phyloP scores from a whole-genome alignment of 257 asterid genomes.

The Solanum appendiculatum region DNA sequence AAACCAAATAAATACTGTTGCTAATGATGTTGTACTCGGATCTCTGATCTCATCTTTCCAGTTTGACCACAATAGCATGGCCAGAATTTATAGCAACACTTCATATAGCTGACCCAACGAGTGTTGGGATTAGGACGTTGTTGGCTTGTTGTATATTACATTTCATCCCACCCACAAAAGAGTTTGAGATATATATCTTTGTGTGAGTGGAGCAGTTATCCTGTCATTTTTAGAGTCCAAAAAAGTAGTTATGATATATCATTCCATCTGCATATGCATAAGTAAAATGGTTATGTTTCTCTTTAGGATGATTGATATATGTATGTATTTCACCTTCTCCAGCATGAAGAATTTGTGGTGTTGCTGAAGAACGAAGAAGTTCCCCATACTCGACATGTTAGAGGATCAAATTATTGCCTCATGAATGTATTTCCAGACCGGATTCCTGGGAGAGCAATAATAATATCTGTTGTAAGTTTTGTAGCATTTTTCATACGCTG shows the following conservation, averaged over 20 bases:
- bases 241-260: neutral
- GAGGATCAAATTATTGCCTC: constrained; percentile 91
- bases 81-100: neutral
- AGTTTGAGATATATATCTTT: neutral
- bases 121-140: neutral
- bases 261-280: neutral
- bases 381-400: constrained; percentile 83
- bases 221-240: neutral
- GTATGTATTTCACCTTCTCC: constrained; percentile 9
- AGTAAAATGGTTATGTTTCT: neutral
- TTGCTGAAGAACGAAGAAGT: constrained; percentile 51
- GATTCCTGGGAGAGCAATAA: constrained; percentile 83
- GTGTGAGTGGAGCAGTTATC: neutral
- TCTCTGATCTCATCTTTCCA: neutral
- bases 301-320: neutral
- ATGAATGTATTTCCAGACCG: constrained; percentile 86
- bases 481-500: neutral
- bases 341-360: constrained; percentile 75
- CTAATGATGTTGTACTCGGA: neutral
- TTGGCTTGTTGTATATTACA: neutral
- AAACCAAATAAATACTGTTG: too few relatives aligned
- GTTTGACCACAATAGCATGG: neutral
- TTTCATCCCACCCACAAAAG: neutral
- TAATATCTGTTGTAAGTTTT: constrained; percentile 71
- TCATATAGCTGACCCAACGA: neutral